Conservation (phyloP, 345 rosid species). For the Salix arbutifolia region DNA sequence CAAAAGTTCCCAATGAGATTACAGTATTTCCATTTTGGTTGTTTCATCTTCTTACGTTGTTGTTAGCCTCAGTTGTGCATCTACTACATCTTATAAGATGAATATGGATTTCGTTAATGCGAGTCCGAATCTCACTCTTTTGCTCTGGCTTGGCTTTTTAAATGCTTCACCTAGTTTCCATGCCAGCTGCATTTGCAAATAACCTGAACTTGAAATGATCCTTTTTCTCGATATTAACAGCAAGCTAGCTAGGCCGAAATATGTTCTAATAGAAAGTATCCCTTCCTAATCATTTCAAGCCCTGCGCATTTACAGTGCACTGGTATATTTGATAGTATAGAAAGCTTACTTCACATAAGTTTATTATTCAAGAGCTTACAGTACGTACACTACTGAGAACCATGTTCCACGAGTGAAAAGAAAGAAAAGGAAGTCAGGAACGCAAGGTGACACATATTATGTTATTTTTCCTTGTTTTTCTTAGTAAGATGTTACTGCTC, state of each 20-base stretch:
- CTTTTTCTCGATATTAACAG: neutral
- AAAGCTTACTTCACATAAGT: neutral
- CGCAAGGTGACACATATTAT: neutral
- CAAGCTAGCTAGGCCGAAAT: neutral
- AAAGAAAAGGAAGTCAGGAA: neutral
- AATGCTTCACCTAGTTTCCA: neutral
- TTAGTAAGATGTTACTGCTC: slow-evolving; percentile 11
- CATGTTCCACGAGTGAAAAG: neutral
- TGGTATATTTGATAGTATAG: neutral
- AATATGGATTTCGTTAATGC: neutral
- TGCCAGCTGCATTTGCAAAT: neutral
- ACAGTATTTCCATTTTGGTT: neutral
- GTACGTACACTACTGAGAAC: neutral
- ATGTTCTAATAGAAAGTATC: too few species aligned
- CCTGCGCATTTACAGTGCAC: neutral
- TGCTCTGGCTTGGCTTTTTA: neutral
- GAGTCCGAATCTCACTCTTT: neutral
- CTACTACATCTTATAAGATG: neutral
- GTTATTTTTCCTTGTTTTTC: neutral
- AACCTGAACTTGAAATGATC: neutral
- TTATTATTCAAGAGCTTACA: neutral
- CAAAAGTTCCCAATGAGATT: neutral
- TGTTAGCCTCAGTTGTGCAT: neutral
- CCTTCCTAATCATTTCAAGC: neutral
- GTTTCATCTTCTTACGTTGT: neutral